Evolutionary conservation across 768 basidiomycete genomes (phyloP).

Genomic region (Pleurotus tuoliensis): DNA sequence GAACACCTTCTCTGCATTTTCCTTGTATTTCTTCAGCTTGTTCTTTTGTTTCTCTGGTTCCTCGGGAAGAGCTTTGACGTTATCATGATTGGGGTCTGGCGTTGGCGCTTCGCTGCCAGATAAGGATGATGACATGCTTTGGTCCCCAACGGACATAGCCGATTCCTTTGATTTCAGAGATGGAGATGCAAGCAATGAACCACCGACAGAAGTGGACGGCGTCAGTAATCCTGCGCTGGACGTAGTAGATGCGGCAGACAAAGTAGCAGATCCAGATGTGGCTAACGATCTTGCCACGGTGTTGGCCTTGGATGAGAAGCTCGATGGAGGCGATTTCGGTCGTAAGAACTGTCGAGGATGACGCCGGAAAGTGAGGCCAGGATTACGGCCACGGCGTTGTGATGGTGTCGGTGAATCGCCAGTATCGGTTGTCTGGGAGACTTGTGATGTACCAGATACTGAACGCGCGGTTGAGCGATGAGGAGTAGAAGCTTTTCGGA

Average conservation of each 20-base stretch:
- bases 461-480: slow-evolving; percentile 42
- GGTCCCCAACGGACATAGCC: slow-evolving; percentile 65
- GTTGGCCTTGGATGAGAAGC: slow-evolving; percentile 37
- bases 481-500: slow-evolving; percentile 77
- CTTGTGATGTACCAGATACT: slow-evolving; percentile 56
- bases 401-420: slow-evolving; percentile 44
- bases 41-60: slow-evolving; percentile 60
- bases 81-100: slow-evolving; percentile 25
- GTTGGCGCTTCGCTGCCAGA: slow-evolving; percentile 33
- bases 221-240: slow-evolving; percentile 50
- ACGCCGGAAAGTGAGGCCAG: slow-evolving; percentile 69
- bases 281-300: slow-evolving; percentile 29
- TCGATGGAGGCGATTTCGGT: slow-evolving; percentile 60
- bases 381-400: slow-evolving; percentile 67
- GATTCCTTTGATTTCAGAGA: slow-evolving; percentile 83
- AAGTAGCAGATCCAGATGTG: slow-evolving; percentile 43
- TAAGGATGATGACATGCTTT: slow-evolving; percentile 69
- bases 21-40: slow-evolving; percentile 82
- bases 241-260: slow-evolving; percentile 36
- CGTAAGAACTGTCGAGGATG: slow-evolving; percentile 69
- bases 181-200: slow-evolving; percentile 45
- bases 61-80: slow-evolving; percentile 24
- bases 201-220: slow-evolving; percentile 57
- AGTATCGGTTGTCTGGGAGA: slow-evolving; percentile 41
- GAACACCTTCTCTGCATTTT: slow-evolving; percentile 81